Evolutionary conservation across 2,329 filamentous ascomycete genomes (phyloP).

Genomic region (Talaromyces sp.): DNA sequence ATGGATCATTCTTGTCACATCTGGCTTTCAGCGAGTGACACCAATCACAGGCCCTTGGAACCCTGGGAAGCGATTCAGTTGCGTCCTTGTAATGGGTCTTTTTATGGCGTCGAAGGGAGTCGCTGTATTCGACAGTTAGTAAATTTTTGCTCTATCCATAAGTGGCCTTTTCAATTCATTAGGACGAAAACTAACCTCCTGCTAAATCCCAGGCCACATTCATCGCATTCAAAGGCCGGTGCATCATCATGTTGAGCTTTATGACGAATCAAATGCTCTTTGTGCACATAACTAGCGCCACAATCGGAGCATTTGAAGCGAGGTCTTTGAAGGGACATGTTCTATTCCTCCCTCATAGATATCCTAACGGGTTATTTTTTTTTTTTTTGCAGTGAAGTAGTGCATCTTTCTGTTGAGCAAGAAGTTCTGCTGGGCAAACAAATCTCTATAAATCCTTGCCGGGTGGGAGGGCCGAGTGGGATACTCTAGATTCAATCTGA

Average conservation of each 20-base stretch:
- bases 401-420: no score
- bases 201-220: conserved; percentile 8
- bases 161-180: no score
- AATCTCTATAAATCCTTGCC: background rate
- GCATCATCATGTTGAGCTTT: conserved; percentile 7
- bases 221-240: conserved; percentile 4
- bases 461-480: conserved; percentile 10
- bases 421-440: background rate
- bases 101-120: conserved; percentile 13
- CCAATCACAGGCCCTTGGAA: conserved; percentile 13
- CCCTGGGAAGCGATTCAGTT: background rate
- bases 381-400: no score
- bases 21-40: conserved; percentile 14
- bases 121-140: background rate
- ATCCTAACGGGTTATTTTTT: no score
- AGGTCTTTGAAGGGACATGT: background rate
- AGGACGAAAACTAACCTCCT: background rate
- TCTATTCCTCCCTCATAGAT: background rate
- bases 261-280: conserved; percentile 24
- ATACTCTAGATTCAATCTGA: background rate
- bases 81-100: conserved; percentile 7
- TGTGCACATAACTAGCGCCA: conserved; percentile 20
- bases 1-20: conserved; percentile 16
- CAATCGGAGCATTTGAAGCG: conserved; percentile 19
- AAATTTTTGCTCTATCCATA: background rate